phyloP scores from a whole-genome alignment of 106 monocot genomes.

The Dactylorhiza incarnata region DNA sequence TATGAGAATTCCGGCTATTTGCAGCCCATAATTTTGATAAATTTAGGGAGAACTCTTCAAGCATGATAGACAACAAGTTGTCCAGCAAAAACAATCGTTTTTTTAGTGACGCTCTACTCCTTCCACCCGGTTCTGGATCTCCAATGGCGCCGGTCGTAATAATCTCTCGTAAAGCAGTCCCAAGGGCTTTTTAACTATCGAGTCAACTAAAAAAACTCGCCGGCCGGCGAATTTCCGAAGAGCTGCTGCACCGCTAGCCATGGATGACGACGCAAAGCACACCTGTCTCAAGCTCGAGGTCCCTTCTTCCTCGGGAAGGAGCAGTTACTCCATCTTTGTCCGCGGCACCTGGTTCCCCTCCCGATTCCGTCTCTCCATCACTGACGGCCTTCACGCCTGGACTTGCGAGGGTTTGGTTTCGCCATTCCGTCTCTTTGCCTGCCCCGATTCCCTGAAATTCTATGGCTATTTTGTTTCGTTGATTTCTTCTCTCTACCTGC shows the following conservation, averaged over 20 bases:
- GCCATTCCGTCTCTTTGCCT: neutral
- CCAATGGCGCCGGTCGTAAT: too few relatives aligned
- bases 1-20: too few relatives aligned
- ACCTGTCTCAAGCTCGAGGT: conserved; percentile 64
- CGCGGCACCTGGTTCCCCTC: conserved; percentile 71
- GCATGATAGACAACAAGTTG: too few relatives aligned
- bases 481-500: neutral
- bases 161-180: too few relatives aligned
- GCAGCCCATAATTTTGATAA: too few relatives aligned
- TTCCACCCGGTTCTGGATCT: too few relatives aligned
- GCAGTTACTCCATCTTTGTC: conserved; percentile 43
- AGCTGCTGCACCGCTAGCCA: neutral
- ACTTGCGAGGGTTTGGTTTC: conserved; percentile 35
- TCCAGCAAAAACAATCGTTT: too few relatives aligned
- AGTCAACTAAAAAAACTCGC: neutral
- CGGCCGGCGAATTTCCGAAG: neutral
- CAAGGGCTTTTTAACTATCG: too few relatives aligned
- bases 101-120: too few relatives aligned
- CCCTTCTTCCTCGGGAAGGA: conserved; percentile 24
- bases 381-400: conserved; percentile 77
- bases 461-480: neutral
- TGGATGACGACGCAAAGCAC: conserved; percentile 23
- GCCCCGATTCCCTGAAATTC: neutral
- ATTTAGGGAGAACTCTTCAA: too few relatives aligned
- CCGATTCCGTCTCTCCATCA: conserved; percentile 65